Conservation (phyloP, 1,139 yeast genomes). For the Geotrichum cucujoidarum region DNA sequence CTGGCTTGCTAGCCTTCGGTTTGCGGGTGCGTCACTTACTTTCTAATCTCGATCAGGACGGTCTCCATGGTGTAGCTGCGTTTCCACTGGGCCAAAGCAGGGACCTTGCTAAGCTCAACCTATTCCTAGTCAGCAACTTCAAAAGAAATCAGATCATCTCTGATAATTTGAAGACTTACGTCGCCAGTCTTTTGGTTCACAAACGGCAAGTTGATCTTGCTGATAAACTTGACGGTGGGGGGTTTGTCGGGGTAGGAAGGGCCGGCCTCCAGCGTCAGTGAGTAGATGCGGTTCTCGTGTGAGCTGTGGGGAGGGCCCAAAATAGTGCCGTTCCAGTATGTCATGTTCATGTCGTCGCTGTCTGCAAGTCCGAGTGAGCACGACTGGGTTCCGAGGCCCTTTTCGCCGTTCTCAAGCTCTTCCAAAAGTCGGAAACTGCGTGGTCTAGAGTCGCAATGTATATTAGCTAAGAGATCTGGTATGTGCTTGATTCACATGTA, state of each 20-base stretch:
- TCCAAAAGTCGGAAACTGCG: slow-evolving; percentile 90
- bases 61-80: slow-evolving; percentile 89
- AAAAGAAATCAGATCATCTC: too few relatives aligned
- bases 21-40: slow-evolving; percentile 32
- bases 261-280: slow-evolving; percentile 76
- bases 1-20: background rate
- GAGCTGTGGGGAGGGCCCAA: slow-evolving; percentile 94
- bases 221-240: slow-evolving; percentile 74
- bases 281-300: slow-evolving; percentile 91
- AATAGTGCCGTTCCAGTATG: slow-evolving; percentile 93
- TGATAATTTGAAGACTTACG: slow-evolving; percentile 31
- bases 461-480: too few relatives aligned
- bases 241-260: slow-evolving; percentile 84
- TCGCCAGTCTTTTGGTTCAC: slow-evolving; percentile 63
- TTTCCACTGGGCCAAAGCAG: slow-evolving; percentile 79
- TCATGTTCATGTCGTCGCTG: slow-evolving; percentile 86
- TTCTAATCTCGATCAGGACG: slow-evolving; percentile 80
- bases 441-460: too few relatives aligned
- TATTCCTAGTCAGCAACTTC: background rate
- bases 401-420: slow-evolving; percentile 96
- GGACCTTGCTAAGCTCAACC: slow-evolving; percentile 54
- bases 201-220: slow-evolving; percentile 86
- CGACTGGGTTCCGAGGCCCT: slow-evolving; percentile 94
- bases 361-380: slow-evolving; percentile 90
- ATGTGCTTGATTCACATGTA: too few relatives aligned